These are phyloP conservation scores for Ceratorhiza oryzae-sativae DNA, from an alignment of 1,284 basidiomycete species.

Conservation along the genomic window DNA sequence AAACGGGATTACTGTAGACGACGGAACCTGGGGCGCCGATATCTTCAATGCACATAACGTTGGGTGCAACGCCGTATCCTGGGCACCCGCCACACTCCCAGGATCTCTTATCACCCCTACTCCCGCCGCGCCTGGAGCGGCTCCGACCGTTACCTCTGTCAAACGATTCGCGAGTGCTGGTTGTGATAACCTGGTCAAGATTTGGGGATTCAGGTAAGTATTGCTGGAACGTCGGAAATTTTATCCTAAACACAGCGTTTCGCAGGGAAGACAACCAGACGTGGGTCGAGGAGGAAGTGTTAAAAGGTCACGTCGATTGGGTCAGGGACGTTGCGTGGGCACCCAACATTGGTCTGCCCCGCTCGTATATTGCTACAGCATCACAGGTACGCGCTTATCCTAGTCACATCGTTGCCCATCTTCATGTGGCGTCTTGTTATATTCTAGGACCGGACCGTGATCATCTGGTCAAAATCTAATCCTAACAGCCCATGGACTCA, in stretches of 20 bases:
- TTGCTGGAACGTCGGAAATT: background rate
- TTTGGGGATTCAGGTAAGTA: conserved; percentile 78
- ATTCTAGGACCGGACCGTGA: conserved; percentile 81
- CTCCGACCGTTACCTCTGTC: conserved; percentile 49
- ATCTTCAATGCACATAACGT: conserved; percentile 97
- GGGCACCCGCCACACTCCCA: conserved; percentile 92
- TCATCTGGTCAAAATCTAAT: conserved; percentile 92
- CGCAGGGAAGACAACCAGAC: conserved; percentile 71
- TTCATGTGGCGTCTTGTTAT: conserved; percentile 8
- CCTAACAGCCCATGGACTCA: conserved; percentile 84
- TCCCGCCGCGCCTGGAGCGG: conserved; percentile 49
- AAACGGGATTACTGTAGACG: conserved; percentile 63
- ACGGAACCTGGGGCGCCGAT: conserved; percentile 95
- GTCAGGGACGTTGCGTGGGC: conserved; percentile 98
- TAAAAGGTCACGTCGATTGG: conserved; percentile 96
- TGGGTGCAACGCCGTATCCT: conserved; percentile 96
- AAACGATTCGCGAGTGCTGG: conserved; percentile 96
- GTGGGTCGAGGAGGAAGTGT: conserved; percentile 89
- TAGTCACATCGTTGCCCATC: background rate
- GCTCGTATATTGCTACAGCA: conserved; percentile 94
- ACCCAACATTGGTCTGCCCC: conserved; percentile 92
- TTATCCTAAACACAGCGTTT: too few relatives aligned
- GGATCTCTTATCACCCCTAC: conserved; percentile 79
- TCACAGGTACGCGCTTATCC: conserved; percentile 68
- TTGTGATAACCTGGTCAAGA: conserved; percentile 94